phyloP scores from a whole-genome alignment of 306 rosid species.

The Medicago lupulina region DNA sequence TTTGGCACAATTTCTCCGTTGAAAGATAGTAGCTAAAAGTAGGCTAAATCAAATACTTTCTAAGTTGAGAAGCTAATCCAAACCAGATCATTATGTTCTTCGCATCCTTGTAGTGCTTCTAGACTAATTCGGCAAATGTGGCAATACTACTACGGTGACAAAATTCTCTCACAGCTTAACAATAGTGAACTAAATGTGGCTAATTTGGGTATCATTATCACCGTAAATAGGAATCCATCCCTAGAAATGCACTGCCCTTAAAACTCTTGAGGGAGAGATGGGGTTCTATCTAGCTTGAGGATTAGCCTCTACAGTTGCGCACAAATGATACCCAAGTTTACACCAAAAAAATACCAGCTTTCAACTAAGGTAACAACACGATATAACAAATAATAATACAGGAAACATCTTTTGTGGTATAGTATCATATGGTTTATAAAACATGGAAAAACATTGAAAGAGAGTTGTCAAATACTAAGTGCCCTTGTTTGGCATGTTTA shows the following conservation, averaged over 20 bases:
- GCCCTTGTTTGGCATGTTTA: background rate
- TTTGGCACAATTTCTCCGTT: background rate
- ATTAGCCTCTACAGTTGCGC: too few species aligned
- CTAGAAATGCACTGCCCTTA: too few species aligned
- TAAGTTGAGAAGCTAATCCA: background rate
- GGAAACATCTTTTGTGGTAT: background rate
- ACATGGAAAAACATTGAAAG: background rate
- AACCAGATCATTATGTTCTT: background rate
- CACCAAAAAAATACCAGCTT: background rate
- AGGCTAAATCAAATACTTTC: background rate
- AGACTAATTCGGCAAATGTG: background rate
- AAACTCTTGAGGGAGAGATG: too few species aligned
- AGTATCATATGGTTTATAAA: background rate
- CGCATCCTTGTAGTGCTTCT: background rate
- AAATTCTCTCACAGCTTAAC: background rate
- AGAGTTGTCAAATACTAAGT: too few species aligned
- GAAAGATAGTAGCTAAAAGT: background rate
- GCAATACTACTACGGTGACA: background rate
- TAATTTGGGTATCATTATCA: too few species aligned
- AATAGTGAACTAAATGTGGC: background rate
- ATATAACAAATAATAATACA: background rate
- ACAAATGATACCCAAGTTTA: too few species aligned
- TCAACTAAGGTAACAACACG: background rate
- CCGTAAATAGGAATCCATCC: too few species aligned
- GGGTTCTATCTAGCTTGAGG: too few species aligned